These are phyloP conservation scores for Entelexis paramagnoliae DNA, from an alignment of 1,139 yeast species.

Conservation along the genomic window DNA sequence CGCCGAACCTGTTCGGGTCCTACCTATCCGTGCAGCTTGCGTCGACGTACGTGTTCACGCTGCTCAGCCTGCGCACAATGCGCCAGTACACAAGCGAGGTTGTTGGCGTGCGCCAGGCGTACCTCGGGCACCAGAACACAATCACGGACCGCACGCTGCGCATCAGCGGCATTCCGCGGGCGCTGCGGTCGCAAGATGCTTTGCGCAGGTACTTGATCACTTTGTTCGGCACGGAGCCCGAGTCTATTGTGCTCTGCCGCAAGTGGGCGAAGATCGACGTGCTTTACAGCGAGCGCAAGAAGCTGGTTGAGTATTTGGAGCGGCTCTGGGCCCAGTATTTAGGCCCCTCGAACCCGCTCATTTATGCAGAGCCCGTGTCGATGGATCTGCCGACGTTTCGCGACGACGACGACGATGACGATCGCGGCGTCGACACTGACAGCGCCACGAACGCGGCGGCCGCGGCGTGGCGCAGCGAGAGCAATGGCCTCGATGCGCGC, in stretches of 20 bases:
- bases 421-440: background rate
- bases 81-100: slow-evolving; percentile 61
- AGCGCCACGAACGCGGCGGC: background rate
- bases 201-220: slow-evolving; percentile 65
- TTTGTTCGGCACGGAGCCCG: slow-evolving; percentile 70
- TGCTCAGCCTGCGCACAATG: slow-evolving; percentile 51
- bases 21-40: slow-evolving; percentile 68
- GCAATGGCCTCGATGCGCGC: background rate
- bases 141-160: slow-evolving; percentile 87
- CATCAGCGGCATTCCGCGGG: slow-evolving; percentile 83
- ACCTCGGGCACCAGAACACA: slow-evolving; percentile 79
- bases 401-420: background rate
- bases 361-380: background rate
- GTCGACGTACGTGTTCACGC: slow-evolving; percentile 77
- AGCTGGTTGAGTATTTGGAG: slow-evolving; percentile 51
- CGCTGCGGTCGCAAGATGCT: slow-evolving; percentile 56
- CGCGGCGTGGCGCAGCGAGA: slow-evolving; percentile 2
- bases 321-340: slow-evolving; percentile 68
- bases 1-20: slow-evolving; percentile 29
- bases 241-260: slow-evolving; percentile 64
- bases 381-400: background rate
- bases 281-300: slow-evolving; percentile 50
- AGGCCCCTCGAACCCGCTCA: slow-evolving; percentile 30
- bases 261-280: slow-evolving; percentile 71
- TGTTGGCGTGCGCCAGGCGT: slow-evolving; percentile 65